Evolutionary conservation across 192 early-diverging fungal species (phyloP).

Genomic region (Linnemannia exigua): DNA sequence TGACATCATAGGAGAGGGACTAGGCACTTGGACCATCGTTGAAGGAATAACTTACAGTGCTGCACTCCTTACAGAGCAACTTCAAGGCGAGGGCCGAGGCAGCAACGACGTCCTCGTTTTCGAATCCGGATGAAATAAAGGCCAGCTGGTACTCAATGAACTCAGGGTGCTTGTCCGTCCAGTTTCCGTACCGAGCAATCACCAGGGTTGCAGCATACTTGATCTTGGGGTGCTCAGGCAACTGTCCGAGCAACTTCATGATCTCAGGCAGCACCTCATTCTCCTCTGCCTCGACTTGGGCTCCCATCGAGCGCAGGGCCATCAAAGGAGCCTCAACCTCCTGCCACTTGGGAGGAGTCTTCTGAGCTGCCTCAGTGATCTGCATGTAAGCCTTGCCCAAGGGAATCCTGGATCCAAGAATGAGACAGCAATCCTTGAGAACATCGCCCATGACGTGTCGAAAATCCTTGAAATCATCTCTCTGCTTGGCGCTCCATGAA

Average conservation of each 20-base stretch:
- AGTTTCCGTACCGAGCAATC: slow-evolving; percentile 95
- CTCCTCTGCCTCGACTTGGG: slow-evolving; percentile 81
- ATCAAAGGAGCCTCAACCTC: slow-evolving; percentile 96
- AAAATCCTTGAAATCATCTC: slow-evolving; percentile 98
- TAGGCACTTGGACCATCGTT: too few species aligned
- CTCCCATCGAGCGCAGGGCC: slow-evolving; percentile 93
- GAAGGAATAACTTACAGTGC: slow-evolving; percentile 69
- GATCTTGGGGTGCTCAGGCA: slow-evolving; percentile 95
- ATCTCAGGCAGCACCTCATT: slow-evolving; percentile 87
- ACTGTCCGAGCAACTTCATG: slow-evolving; percentile 88
- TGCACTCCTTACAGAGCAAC: slow-evolving; percentile 92
- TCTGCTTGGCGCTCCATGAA: slow-evolving; percentile 84
- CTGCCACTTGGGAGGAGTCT: slow-evolving; percentile 80
- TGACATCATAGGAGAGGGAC: background rate
- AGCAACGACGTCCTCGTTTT: slow-evolving; percentile 84
- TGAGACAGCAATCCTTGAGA: slow-evolving; percentile 92
- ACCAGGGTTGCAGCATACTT: slow-evolving; percentile 97
- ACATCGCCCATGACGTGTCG: slow-evolving; percentile 97
- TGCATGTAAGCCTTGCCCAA: slow-evolving; percentile 66
- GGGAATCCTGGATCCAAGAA: slow-evolving; percentile 83
- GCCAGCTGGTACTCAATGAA: slow-evolving; percentile 93
- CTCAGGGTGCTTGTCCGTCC: slow-evolving; percentile 91
- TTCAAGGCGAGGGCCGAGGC: slow-evolving; percentile 92
- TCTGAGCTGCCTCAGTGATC: slow-evolving; percentile 58
- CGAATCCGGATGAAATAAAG: slow-evolving; percentile 93